Conservation (phyloP, 139 green algal genomes). For the Mesotaenium endlicherianum region DNA sequence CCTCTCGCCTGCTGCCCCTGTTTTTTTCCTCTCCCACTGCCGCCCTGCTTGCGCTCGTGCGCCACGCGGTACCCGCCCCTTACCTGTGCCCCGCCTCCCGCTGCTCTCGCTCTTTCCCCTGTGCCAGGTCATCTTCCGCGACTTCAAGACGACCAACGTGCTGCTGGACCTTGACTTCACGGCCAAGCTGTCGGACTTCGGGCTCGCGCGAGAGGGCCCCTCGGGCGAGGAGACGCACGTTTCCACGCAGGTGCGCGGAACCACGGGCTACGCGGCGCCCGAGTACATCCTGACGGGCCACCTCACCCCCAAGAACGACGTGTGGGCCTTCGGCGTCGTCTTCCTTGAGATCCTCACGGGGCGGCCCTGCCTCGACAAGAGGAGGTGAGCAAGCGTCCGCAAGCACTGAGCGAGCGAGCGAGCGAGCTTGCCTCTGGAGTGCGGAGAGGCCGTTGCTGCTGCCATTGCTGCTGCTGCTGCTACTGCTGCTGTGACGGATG, state of each 20-base stretch:
- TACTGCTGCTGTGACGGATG: not conserved
- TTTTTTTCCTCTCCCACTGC: too few species aligned
- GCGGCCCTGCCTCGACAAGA: constrained; percentile 60
- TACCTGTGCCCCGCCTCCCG: too few species aligned
- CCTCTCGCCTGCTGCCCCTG: too few species aligned
- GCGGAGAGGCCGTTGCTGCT: not conserved
- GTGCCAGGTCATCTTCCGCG: constrained; percentile 61
- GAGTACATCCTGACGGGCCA: constrained; percentile 96
- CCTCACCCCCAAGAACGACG: constrained; percentile 69
- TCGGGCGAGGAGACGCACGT: constrained; percentile 51
- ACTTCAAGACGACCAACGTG: constrained; percentile 61
- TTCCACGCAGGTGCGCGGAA: constrained; percentile 41
- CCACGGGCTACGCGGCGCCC: constrained; percentile 87
- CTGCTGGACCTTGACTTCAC: constrained; percentile 69
- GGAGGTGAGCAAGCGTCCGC: too few species aligned
- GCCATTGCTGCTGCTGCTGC: not conserved
- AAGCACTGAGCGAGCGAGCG: not conserved
- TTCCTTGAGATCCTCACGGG: constrained; percentile 89
- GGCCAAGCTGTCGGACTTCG: constrained; percentile 77
- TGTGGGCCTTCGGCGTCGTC: constrained; percentile 84
- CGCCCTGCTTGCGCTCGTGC: too few species aligned
- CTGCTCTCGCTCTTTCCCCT: too few species aligned
- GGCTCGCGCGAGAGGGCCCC: constrained; percentile 51
- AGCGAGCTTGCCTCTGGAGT: not conserved
- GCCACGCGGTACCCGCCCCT: too few species aligned